Evolutionary conservation across 441 rosid genomes (phyloP), one percentile per base, ranked within the genome.

Genomic region (Bocquillonia castaneifolia): DNA sequence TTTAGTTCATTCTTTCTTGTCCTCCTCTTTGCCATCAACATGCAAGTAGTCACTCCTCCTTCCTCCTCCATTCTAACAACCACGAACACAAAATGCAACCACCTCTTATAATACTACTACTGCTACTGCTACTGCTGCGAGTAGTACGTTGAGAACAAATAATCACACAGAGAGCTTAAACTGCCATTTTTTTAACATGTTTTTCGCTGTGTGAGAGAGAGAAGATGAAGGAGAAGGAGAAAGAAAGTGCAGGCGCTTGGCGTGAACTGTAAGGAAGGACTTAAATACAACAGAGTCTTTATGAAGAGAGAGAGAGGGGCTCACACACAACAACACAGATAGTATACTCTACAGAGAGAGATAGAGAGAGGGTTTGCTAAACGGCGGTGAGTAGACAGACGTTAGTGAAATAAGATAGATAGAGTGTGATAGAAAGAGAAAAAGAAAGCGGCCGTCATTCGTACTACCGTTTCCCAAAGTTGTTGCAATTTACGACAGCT

Each of bases 261-360:
- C 97, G 96, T 91, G 96, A 86, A 77, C 77, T 64, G 84, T 44
- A 84, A 85, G 94, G 84, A 72, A 86, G 55, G 74, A 69, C 78
- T 67, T 44, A 68, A n/a, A n/a, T n/a, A 72, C 45, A 42, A 73
- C 65, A 59, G 82, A 78, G 84, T 74, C 66, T 81, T 85, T 81
- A 85, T 76, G 80, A 82, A 72, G 86, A 78, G 85, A 84, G 89
- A 83, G 82, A 57, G 42, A 44, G 50, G 20, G 20, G 31, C 17
- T 57, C 20, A 45, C 20, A 63, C 23, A 9, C 29, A 3, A 32
- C 69, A 70, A 32, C 2, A 40, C 44, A 31, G 50, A 15, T 28
- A 29, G 7, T 25, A 20, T 37, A 40, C 58, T 55, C 32, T 63
- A 58, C 25, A 20, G 3, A 20, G 31, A 1, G 45, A 17, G 42